A percentile compares a stretch with the other conserved stretches of the same genome.
These are phyloP conservation scores for Trichophyton equinum DNA, from an alignment of 2,329 filamentous ascomycete genomes.

Conservation along the genomic window DNA sequence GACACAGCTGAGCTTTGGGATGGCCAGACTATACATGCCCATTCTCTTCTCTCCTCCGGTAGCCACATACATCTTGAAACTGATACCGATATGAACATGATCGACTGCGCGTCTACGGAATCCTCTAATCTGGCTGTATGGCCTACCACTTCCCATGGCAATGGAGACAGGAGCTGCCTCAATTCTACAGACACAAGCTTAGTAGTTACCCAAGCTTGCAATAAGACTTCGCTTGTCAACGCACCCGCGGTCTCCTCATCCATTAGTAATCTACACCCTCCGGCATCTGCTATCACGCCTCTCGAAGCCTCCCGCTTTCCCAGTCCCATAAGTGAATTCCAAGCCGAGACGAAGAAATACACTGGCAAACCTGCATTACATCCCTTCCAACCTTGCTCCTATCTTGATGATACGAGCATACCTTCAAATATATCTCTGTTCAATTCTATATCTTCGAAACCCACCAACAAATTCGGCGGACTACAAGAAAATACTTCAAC, in stretches of 20 bases:
- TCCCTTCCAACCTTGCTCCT: neutral
- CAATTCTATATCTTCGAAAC: neutral
- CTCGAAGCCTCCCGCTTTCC: conserved; percentile 19
- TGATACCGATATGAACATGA: neutral
- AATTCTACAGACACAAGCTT: neutral
- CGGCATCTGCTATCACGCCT: neutral
- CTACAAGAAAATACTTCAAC: neutral
- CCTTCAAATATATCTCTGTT: neutral
- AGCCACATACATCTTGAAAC: neutral
- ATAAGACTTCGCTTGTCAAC: neutral
- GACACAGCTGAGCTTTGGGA: neutral
- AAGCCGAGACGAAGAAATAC: conserved; percentile 14
- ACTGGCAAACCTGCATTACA: neutral
- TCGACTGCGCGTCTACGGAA: neutral
- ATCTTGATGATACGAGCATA: neutral
- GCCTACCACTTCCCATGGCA: neutral
- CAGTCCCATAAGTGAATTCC: conserved; percentile 28
- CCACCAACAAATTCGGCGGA: neutral
- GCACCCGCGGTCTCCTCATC: neutral
- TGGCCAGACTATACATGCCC: neutral
- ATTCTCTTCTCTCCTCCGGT: neutral
- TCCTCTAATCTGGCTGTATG: neutral
- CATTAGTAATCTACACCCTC: neutral
- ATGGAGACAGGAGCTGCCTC: neutral
- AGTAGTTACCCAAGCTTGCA: no score